These are phyloP conservation scores for Colletotrichum brevisporum DNA, from an alignment of 2,329 filamentous ascomycete species.

Conservation along the genomic window DNA sequence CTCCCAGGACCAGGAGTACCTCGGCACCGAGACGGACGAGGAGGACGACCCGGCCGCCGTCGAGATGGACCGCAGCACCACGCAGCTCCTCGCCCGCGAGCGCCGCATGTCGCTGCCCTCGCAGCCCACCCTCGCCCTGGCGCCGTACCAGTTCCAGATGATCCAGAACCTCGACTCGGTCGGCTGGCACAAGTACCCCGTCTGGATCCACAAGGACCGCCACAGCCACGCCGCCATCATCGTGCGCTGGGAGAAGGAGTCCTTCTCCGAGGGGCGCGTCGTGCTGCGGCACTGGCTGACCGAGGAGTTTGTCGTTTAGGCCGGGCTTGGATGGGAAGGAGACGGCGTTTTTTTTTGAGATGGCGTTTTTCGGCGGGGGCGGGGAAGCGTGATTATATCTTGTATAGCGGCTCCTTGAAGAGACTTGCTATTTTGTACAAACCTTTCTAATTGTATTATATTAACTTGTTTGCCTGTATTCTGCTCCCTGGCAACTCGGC, in stretches of 20 bases:
- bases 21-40: slow-evolving; percentile 67
- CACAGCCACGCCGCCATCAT: slow-evolving; percentile 95
- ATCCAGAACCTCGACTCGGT: slow-evolving; percentile 81
- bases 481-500: no score
- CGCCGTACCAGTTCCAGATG: slow-evolving; percentile 86
- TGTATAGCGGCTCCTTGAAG: no score
- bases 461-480: no score
- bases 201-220: slow-evolving; percentile 82
- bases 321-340: slow-evolving; percentile 14
- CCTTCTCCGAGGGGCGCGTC: slow-evolving; percentile 81
- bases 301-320: slow-evolving; percentile 77
- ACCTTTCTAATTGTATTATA: no score
- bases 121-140: slow-evolving; percentile 82
- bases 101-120: slow-evolving; percentile 58
- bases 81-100: slow-evolving; percentile 57
- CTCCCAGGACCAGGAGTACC: slow-evolving; percentile 78
- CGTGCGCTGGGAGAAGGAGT: slow-evolving; percentile 76
- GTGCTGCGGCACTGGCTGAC: slow-evolving; percentile 87
- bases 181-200: slow-evolving; percentile 75
- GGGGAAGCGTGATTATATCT: no score
- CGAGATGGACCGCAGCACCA: slow-evolving; percentile 53
- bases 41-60: slow-evolving; percentile 57
- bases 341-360: slow-evolving; percentile 12
- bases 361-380: no score
- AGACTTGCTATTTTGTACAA: no score